Conservation (phyloP, 352 stramenopile genomes). For the Phytopythium litorale region DNA sequence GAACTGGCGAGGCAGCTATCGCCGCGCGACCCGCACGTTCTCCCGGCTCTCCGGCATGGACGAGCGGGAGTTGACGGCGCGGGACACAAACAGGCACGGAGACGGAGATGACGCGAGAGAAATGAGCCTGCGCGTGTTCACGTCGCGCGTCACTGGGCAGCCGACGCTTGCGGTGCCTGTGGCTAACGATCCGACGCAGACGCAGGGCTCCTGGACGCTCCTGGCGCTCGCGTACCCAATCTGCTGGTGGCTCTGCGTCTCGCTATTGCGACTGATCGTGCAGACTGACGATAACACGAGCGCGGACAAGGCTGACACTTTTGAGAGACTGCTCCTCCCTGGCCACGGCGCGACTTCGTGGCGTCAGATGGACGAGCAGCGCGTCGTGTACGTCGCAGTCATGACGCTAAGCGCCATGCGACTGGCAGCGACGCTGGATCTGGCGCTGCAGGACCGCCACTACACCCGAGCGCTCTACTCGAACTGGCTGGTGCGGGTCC, state of each 20-base stretch:
- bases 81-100: background rate
- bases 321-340: constrained; percentile 10
- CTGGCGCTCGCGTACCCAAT: constrained; percentile 30
- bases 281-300: background rate
- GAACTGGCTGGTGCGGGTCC: constrained; percentile 24
- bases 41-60: constrained; percentile 20
- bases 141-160: constrained; percentile 7
- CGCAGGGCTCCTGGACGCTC: constrained; percentile 59
- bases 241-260: constrained; percentile 23
- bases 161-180: constrained; percentile 15
- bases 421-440: constrained; percentile 40
- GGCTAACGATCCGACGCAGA: constrained; percentile 16
- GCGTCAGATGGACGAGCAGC: constrained; percentile 30
- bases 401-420: constrained; percentile 36
- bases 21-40: constrained; percentile 22
- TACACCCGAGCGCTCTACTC: constrained; percentile 20
- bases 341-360: background rate
- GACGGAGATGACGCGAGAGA: background rate
- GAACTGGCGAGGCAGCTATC: constrained; percentile 40
- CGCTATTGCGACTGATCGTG: constrained; percentile 9
- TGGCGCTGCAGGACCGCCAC: constrained; percentile 33
- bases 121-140: constrained; percentile 21
- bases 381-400: constrained; percentile 25
- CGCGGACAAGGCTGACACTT: background rate
- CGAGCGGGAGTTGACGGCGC: background rate